Conservation (phyloP, 805 yeast genomes). For the Suhomyces sp. region DNA sequence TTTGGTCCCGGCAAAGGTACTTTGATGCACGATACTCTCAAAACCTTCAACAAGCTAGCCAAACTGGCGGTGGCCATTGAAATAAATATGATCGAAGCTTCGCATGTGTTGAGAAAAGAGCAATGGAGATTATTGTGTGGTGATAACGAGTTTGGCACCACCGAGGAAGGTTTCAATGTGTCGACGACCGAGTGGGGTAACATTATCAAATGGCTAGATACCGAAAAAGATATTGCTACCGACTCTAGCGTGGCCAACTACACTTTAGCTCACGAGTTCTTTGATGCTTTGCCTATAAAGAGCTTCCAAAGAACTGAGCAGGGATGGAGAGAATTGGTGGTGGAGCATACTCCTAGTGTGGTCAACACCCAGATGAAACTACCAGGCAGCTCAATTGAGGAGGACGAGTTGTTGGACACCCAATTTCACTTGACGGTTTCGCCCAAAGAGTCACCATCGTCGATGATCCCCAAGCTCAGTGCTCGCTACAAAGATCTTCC, state of each 20-base stretch:
- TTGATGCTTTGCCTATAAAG: slow-evolving; percentile 80
- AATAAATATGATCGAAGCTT: slow-evolving; percentile 67
- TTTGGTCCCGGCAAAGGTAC: slow-evolving; percentile 89
- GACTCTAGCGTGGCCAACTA: slow-evolving; percentile 46
- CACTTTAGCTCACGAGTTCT: slow-evolving; percentile 80
- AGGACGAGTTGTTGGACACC: slow-evolving; percentile 17
- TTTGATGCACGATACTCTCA: slow-evolving; percentile 61
- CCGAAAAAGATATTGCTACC: slow-evolving; percentile 45
- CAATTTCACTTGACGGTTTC: slow-evolving; percentile 57
- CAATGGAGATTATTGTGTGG: slow-evolving; percentile 52
- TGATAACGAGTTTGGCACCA: slow-evolving; percentile 15
- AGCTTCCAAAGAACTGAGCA: slow-evolving; percentile 57
- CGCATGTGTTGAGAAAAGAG: slow-evolving; percentile 55
- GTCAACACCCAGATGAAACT: slow-evolving; percentile 30
- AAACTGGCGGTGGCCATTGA: slow-evolving; percentile 30
- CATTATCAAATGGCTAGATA: slow-evolving; percentile 56
- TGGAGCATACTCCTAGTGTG: slow-evolving; percentile 49
- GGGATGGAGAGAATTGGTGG: slow-evolving; percentile 80
- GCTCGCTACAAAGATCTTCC: slow-evolving; percentile 53
- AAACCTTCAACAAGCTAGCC: slow-evolving; percentile 42
- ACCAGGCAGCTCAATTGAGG: slow-evolving; percentile 12
- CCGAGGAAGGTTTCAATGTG: slow-evolving; percentile 30
- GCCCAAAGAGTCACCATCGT: slow-evolving; percentile 59
- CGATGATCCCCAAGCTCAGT: slow-evolving; percentile 51
- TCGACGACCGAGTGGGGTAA: slow-evolving; percentile 52